phyloP scores from a whole-genome alignment of 768 basidiomycete species.

The Clitopilus passeckerianus region DNA sequence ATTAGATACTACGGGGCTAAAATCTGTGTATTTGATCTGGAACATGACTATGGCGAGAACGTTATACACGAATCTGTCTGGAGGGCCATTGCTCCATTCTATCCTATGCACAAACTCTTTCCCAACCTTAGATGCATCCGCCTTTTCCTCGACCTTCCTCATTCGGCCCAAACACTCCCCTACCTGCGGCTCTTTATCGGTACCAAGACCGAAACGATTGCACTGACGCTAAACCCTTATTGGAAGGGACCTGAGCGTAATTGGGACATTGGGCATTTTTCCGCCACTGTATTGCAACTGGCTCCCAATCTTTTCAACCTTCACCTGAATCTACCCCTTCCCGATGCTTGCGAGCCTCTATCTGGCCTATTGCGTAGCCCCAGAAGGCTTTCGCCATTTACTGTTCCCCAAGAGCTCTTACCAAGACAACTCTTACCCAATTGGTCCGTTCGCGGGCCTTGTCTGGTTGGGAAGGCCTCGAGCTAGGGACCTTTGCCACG shows the following conservation, averaged over 20 bases:
- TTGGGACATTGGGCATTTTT: background rate
- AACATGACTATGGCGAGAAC: background rate
- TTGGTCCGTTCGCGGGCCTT: too few relatives aligned
- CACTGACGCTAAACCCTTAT: background rate
- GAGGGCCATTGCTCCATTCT: background rate
- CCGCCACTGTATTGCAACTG: too few relatives aligned
- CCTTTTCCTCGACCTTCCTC: background rate
- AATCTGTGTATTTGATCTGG: background rate
- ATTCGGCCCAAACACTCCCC: background rate
- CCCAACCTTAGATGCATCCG: background rate
- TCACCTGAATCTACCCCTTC: too few relatives aligned
- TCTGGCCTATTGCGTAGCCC: too few relatives aligned
- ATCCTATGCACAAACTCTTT: background rate
- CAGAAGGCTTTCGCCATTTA: too few relatives aligned
- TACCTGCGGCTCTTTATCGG: background rate
- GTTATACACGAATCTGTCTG: background rate
- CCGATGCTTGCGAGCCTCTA: too few relatives aligned
- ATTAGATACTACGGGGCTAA: background rate
- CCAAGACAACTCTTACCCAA: too few relatives aligned
- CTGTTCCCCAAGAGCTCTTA: too few relatives aligned
- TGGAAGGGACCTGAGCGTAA: background rate
- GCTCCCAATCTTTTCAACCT: too few relatives aligned
- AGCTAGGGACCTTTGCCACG: too few relatives aligned
- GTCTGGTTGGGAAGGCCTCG: too few relatives aligned
- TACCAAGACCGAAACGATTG: background rate